These are phyloP conservation scores for Yamadazyma conglobata DNA, from an alignment of 1,139 yeast species.

Conservation along the genomic window DNA sequence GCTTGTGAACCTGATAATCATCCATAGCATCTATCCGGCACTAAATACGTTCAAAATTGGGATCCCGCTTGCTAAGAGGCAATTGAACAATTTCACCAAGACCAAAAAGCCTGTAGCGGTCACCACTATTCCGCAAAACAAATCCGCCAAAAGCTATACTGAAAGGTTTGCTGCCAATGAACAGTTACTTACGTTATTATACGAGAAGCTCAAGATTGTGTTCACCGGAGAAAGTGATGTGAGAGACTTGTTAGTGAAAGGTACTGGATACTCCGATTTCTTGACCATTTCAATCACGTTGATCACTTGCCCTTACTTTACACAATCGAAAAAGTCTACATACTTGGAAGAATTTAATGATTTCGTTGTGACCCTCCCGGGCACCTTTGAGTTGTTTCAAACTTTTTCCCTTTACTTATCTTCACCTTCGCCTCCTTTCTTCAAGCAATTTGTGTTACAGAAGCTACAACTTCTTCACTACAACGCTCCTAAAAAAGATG, in stretches of 20 bases:
- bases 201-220: conserved; percentile 29
- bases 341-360: conserved; percentile 14
- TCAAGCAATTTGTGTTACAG: conserved; percentile 39
- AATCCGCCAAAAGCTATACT: conserved; percentile 13
- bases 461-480: conserved; percentile 54
- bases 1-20: conserved; percentile 58
- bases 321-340: conserved; percentile 7
- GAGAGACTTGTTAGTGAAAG: conserved; percentile 53
- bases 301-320: conserved; percentile 37
- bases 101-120: conserved; percentile 23
- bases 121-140: conserved; percentile 13
- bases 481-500: conserved; percentile 52
- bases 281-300: conserved; percentile 55
- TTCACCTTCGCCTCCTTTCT: conserved; percentile 38
- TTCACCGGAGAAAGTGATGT: conserved; percentile 49
- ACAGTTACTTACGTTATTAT: conserved; percentile 31
- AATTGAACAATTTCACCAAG: conserved; percentile 42
- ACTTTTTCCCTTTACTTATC: conserved; percentile 52
- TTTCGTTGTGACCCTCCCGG: conserved; percentile 32
- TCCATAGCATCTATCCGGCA: conserved; percentile 70
- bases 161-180: conserved; percentile 17
- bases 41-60: conserved; percentile 54
- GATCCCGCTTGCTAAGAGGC: conserved; percentile 61
- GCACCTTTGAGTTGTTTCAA: conserved; percentile 59
- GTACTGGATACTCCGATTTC: conserved; percentile 73